These are phyloP conservation scores for Plectranthus barbatus DNA, from an alignment of 257 asterid species.

Conservation along the genomic window DNA sequence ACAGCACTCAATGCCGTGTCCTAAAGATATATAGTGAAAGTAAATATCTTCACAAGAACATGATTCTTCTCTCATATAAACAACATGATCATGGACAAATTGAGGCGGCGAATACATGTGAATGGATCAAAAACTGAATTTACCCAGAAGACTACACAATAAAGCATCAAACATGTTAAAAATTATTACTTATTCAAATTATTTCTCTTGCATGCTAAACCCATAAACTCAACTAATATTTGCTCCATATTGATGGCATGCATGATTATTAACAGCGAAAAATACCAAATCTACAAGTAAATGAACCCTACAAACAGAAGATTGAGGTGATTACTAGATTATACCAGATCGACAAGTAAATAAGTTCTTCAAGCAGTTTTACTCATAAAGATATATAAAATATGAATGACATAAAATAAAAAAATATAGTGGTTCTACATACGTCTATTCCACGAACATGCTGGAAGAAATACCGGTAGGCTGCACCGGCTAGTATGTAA, in stretches of 20 bases:
- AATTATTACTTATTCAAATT: background rate
- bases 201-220: background rate
- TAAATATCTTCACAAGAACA: background rate
- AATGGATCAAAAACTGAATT: background rate
- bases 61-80: background rate
- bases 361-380: no score
- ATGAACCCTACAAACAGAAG: background rate
- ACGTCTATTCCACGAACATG: constrained; percentile 89
- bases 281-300: background rate
- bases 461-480: constrained; percentile 66
- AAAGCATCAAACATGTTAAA: background rate
- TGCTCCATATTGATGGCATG: background rate
- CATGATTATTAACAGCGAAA: background rate
- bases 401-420: background rate
- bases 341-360: no score
- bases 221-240: background rate
- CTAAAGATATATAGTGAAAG: background rate
- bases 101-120: background rate
- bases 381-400: no score
- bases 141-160: background rate
- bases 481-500: constrained; percentile 71
- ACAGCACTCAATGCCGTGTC: background rate
- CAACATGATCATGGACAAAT: background rate
- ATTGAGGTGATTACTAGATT: background rate
- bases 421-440: constrained; percentile 21